These are phyloP conservation scores for Eucalyptus victrix DNA, from an alignment of 345 rosid species.

Conservation along the genomic window DNA sequence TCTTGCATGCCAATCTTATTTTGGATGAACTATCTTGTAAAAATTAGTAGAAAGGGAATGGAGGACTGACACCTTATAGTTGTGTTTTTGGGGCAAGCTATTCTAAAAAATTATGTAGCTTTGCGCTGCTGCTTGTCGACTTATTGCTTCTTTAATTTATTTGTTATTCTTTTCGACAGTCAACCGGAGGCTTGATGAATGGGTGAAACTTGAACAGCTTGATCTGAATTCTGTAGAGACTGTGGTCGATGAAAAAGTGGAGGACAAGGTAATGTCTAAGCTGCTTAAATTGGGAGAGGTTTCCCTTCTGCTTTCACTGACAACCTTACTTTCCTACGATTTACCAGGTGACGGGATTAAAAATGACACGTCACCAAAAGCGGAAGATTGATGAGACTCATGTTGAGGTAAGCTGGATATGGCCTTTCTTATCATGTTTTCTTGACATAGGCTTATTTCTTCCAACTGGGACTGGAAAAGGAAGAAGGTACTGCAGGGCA, in stretches of 20 bases:
- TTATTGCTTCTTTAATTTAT: background rate
- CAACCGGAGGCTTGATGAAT: conserved; percentile 95
- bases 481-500: background rate
- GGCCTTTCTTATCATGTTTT: background rate
- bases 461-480: background rate
- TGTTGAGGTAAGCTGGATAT: conserved; percentile 44
- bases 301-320: background rate
- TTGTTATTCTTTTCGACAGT: conserved; percentile 22
- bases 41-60: background rate
- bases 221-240: conserved; percentile 89
- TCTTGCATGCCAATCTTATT: background rate
- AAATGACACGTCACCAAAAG: conserved; percentile 98
- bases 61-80: background rate
- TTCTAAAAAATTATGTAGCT: background rate
- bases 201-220: conserved; percentile 92
- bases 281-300: background rate
- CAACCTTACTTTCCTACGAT: background rate
- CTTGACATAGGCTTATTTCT: background rate
- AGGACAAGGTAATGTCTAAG: conserved; percentile 62
- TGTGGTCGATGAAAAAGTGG: conserved; percentile 92
- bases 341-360: conserved; percentile 78
- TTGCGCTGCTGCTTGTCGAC: background rate
- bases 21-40: background rate
- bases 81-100: background rate
- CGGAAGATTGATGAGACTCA: conserved; percentile 98